Percentiles rank a stretch among this genome's conserved stretches.
Evolutionary conservation across 495 filamentous ascomycete species (phyloP).

Genomic region (Trichoderma reesei): DNA sequence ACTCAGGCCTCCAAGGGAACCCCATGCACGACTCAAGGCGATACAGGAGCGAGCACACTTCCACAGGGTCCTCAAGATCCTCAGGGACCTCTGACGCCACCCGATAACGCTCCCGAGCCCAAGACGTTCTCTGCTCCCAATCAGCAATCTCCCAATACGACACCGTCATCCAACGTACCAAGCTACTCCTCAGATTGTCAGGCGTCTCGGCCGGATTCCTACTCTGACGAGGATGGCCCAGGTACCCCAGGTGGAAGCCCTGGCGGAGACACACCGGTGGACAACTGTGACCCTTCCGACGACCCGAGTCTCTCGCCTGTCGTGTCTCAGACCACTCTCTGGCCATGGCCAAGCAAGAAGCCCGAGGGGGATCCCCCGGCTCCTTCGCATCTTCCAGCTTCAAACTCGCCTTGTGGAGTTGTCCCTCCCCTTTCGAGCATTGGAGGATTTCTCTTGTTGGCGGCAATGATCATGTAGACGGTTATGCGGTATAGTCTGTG

Average conservation of each 20-base stretch:
- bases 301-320: neutral
- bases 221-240: neutral
- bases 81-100: neutral
- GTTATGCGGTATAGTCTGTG: neutral
- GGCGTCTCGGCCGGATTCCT: neutral
- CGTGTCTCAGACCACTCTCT: neutral
- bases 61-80: neutral
- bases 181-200: neutral
- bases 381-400: neutral
- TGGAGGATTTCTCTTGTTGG: neutral
- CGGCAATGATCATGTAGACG: neutral
- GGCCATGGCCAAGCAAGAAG: constrained; percentile 2
- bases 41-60: neutral
- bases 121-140: neutral
- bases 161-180: neutral
- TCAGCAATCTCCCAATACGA: neutral
- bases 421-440: neutral
- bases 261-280: neutral
- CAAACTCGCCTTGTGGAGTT: neutral
- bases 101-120: neutral
- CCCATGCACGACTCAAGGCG: neutral
- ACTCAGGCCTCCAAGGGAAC: neutral
- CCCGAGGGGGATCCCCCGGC: neutral
- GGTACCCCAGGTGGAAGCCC: neutral
- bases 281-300: neutral